These are phyloP conservation scores for Erythrophleum ivorense DNA, from an alignment of 331 rosid genomes.

Conservation along the genomic window DNA sequence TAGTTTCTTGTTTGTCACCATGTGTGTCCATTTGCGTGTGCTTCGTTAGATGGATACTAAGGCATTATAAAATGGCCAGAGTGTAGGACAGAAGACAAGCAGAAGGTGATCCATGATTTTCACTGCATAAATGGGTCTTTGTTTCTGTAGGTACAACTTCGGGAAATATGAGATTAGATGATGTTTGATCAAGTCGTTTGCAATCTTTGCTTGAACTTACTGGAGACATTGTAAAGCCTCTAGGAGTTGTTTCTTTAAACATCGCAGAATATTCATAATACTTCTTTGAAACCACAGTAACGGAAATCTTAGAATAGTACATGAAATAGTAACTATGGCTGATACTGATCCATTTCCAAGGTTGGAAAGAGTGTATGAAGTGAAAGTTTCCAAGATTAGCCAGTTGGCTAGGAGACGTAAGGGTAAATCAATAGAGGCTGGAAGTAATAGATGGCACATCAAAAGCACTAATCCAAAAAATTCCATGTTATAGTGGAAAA, in stretches of 20 bases:
- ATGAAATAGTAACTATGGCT: not conserved
- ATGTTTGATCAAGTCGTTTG: not conserved
- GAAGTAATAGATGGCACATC: not conserved
- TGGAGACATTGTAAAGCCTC: not conserved
- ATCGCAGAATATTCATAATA: not conserved
- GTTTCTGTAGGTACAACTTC: not conserved
- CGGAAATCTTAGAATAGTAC: not conserved
- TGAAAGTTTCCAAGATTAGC: not conserved
- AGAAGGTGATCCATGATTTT: too few relatives aligned
- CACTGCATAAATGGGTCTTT: not conserved
- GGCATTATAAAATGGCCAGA: too few relatives aligned
- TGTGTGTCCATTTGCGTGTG: too few relatives aligned
- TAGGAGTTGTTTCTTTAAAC: not conserved
- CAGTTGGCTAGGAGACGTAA: not conserved
- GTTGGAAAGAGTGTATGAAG: not conserved
- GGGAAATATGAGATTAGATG: not conserved
- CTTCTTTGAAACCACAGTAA: not conserved
- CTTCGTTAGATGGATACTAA: not conserved
- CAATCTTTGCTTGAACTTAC: not conserved
- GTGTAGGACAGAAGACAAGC: too few relatives aligned
- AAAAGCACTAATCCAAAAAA: not conserved
- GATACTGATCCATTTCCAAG: not conserved
- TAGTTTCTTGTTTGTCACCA: too few relatives aligned
- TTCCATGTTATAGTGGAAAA: not conserved
- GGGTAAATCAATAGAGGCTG: not conserved